Base-by-base conservation (phyloP, 2,329 filamentous ascomycete genomes). In the Pseudogymnoascus sp. region DNA sequence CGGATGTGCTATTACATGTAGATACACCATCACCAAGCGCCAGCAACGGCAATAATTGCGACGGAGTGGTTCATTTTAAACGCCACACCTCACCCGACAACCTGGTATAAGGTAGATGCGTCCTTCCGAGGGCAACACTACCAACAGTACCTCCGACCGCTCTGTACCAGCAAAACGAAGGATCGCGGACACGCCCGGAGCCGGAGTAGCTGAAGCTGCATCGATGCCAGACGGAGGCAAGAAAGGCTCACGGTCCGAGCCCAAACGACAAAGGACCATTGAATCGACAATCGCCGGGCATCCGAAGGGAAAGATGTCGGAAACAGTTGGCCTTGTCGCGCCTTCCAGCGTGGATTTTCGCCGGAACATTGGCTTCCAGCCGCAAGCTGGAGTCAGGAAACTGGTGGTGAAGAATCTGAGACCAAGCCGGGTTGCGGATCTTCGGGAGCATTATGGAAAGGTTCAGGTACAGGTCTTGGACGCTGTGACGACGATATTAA, bases 371-470 rank as follows among this genome's bases (percentile, higher is more conserved):
- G 47, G 47, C 2, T 90, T 92, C 70, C 89, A 88, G 67, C 86
- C 90, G 11, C 85, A 90, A 69, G 79, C 81, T 9, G 92, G 91
- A 33, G 86, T 90, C 18, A 92, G 88, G 79, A 92, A 88, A 74
- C 82, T 99, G 50, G 84, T 93, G n/a, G 90, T 99, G 69, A 96
- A 96, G 82, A 97, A 97, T 72, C 81, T 97, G 65, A 86, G 88
- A 63, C 81, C 83, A 1, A 80, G 80, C 76, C 81, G 62, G 72
- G 74, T 38, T 70, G 76, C 59, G 79, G 84, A 91, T 67, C 83
- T 89, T 18, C 85, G 89, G 64, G 81, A 84, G 65, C 97, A 96
- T 76, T 90, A 96, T 68, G 79, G 86, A 39, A 85, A 86, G 68
- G 87, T 86, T 3, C 90, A 88, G 84, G 75, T 77, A 39, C 88